These are phyloP conservation scores for Trametes cubensis DNA, from an alignment of 768 basidiomycete species.

Conservation along the genomic window DNA sequence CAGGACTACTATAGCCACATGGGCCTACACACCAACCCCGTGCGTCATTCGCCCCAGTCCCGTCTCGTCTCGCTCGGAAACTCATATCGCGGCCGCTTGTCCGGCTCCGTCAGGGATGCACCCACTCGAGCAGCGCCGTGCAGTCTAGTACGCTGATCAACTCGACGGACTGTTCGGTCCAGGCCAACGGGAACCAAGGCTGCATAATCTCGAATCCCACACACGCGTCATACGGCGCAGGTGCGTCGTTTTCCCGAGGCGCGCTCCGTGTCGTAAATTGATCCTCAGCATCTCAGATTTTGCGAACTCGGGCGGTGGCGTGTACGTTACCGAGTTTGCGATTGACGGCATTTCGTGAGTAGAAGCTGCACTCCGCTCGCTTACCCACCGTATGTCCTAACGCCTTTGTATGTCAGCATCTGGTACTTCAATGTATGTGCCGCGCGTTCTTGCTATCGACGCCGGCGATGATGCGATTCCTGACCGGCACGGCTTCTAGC, in stretches of 20 bases:
- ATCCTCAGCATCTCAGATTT: conserved; percentile 43
- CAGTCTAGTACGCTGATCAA: conserved; percentile 56
- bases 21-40: conserved; percentile 70
- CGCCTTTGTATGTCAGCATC: conserved; percentile 39
- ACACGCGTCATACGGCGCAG: conserved; percentile 59
- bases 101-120: conserved; percentile 48
- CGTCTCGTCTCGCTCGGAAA: conserved; percentile 4
- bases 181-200: conserved; percentile 60
- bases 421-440: conserved; percentile 62
- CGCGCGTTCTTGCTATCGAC: conserved; percentile 21
- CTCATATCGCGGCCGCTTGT: not conserved
- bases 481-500: conserved; percentile 26
- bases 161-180: conserved; percentile 62
- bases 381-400: conserved; percentile 1
- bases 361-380: not conserved
- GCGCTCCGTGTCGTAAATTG: not conserved
- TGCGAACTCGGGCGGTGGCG: conserved; percentile 66
- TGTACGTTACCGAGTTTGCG: conserved; percentile 76
- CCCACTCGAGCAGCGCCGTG: conserved; percentile 45
- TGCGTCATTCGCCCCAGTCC: conserved; percentile 29
- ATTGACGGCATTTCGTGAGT: conserved; percentile 64
- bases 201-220: conserved; percentile 63
- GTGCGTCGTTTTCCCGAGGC: conserved; percentile 14
- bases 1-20: conserved; percentile 63
- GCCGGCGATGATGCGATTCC: not conserved